phyloP scores from a whole-genome alignment of 768 basidiomycete genomes.

The Suillus fuscotomentosus region DNA sequence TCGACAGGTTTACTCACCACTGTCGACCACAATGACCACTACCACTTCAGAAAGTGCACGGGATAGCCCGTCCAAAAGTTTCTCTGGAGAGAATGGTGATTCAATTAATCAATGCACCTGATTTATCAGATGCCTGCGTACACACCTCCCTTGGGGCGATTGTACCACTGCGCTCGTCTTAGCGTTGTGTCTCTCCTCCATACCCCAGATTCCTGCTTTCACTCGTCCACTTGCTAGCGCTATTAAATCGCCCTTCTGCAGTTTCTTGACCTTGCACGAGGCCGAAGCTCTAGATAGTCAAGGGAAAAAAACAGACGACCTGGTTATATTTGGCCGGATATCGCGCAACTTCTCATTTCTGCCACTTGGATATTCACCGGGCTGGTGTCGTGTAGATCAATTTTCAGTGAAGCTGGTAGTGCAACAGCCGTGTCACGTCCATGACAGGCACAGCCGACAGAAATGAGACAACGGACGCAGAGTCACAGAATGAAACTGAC shows the following conservation, averaged over 20 bases:
- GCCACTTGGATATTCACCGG: constrained; percentile 53
- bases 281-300: constrained; percentile 46
- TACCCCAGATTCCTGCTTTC: constrained; percentile 28
- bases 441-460: too few species aligned
- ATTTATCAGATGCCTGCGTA: constrained; percentile 46
- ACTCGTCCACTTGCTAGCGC: constrained; percentile 14
- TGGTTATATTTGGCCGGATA: constrained; percentile 29
- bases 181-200: constrained; percentile 37
- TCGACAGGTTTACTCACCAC: too few species aligned
- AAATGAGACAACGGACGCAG: too few species aligned
- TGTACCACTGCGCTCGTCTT: constrained; percentile 44
- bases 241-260: constrained; percentile 30
- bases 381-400: too few species aligned
- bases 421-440: too few species aligned
- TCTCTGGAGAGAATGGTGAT: not conserved
- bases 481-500: too few species aligned
- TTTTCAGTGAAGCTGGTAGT: too few species aligned
- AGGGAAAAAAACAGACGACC: constrained; percentile 1
- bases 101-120: constrained; percentile 20
- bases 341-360: constrained; percentile 47
- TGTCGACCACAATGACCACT: too few species aligned
- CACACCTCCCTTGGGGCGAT: constrained; percentile 51
- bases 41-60: not conserved
- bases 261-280: constrained; percentile 51
- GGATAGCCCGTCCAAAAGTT: not conserved